A percentile compares a stretch with the other conserved stretches of the same genome.
Conservation (phyloP, 108 stramenopile genomes). For the Aurantiochytrium sp. region DNA sequence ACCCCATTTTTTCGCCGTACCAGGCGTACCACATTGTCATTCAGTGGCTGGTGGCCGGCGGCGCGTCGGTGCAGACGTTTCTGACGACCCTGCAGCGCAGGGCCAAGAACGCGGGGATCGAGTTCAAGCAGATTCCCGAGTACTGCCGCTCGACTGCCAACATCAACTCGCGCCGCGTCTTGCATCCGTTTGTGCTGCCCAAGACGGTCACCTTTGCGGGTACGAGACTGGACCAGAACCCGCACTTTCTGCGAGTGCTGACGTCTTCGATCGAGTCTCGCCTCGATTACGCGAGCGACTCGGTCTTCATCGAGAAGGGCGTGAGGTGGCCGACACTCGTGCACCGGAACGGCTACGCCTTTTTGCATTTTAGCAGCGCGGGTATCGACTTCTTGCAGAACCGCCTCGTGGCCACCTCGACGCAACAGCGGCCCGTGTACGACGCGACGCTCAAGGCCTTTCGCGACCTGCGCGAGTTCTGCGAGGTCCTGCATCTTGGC, state of each 20-base stretch:
- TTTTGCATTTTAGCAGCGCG: background rate
- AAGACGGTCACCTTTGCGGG: background rate
- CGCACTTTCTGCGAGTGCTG: background rate
- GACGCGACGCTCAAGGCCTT: background rate
- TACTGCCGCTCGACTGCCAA: conserved; percentile 23
- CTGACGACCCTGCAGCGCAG: background rate
- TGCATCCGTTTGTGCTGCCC: conserved; percentile 2
- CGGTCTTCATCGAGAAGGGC: background rate
- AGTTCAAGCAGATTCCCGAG: conserved; percentile 13
- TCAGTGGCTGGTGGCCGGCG: conserved; percentile 31
- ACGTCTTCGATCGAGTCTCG: background rate
- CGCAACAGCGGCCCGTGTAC: background rate
- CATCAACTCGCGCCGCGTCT: background rate
- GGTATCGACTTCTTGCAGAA: conserved; percentile 28
- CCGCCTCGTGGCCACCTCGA: background rate
- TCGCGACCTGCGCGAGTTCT: background rate
- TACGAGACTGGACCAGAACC: background rate
- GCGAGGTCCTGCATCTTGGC: background rate
- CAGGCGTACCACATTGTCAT: conserved; percentile 28
- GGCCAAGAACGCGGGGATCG: background rate
- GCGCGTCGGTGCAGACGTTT: conserved; percentile 11
- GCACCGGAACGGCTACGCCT: background rate
- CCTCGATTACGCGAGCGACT: background rate
- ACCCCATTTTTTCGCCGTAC: background rate
- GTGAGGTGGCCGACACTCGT: background rate